Evolutionary conservation across 2,329 filamentous ascomycete species (phyloP), one percentile per base, ranked within the genome.

Genomic region (Diaporthe citriasiana): DNA sequence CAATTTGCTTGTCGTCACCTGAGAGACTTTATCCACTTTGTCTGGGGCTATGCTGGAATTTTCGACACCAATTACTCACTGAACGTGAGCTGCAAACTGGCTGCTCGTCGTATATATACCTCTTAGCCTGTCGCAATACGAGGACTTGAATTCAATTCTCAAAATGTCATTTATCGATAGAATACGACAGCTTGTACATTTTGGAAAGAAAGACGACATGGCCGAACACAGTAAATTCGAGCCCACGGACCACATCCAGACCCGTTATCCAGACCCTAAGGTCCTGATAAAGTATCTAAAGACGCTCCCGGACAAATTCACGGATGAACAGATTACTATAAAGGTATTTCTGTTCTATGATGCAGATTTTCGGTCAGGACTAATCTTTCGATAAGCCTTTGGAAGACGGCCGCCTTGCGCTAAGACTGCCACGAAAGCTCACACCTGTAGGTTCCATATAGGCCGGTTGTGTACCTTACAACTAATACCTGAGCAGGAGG

Each of bases 311-410:
- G 33, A 15, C 22, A 2, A 22, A 1, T 59, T 42, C 35, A 42
- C 22, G 0, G 35, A 40, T 3, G 35, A 27, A 12, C 1, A 59
- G 5, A 59, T 59, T 35, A 59, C 22, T 4, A 35, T 59, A 1
- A 59, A 59, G 56, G 56, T 59, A 57, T 57, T 22, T 22, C 0
- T 8, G 2, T 1, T 47, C 4, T 22, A 22, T 5, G 8, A 1
- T 22, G 42, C 3, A 6, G 0, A 47, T 5, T 1, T 1, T 22
- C 3, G 7, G 19, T 19, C 6, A 22, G 8, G 1, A 22, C 22
- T 57, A 22, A 57, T 10, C 19, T 25, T 1, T 38, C 30, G 25
- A 12, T 6, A 3, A 57, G 55, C 0, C 10, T 22, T 13, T 57
- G 33, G 25, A 6, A 38, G 55, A 57, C 3, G 22, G 33, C 4